Evolutionary conservation across 148 eudicot species (phyloP), one percentile per base, ranked within the genome.

Genomic region (Heliosperma pusillum): DNA sequence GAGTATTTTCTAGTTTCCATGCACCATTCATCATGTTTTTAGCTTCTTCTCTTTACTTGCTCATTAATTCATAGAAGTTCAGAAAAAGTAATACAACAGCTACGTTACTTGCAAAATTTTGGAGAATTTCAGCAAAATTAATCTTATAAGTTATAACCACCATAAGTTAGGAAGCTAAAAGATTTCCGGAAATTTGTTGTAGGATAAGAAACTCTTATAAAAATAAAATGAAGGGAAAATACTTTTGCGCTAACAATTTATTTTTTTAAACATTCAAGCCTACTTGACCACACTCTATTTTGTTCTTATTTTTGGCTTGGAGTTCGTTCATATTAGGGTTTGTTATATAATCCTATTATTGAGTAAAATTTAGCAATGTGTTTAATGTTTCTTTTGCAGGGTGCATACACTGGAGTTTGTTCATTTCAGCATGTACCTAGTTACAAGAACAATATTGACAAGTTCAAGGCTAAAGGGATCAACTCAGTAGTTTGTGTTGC

Each of bases 371-470:
- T 61, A 50, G 61, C 52, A 61, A 16, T 30, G 11, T 12, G 24
- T 52, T 33, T 65, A 44, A 76, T 64, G 12, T 40, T 17, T 10
- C 8, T 58, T 74, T 67, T 74, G 20, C 83, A 92, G 97, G 99
- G 99, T 80, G 99, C 99, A 44, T 89, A 76, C 69, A 96, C 99
- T 29, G 97, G 99, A 66, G 97, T 96, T 80, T 96, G 99, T 78
- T 89, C 99, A 24, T 69, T 87, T 72, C 97, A 96, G 82, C 99
- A 96, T 53, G 97, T 96, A 44, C 97, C 99, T 7, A 92, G 99
- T 73, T 96, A 90, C 89, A 96, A 92, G 87, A 88, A 82, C 47
- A 96, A 96, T 79, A 76, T 88, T 58, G 89, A 90, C 40, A 92
- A 90, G 77, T 92, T 96, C 85, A 90, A 88, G 85, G 86, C 88